Conservation (phyloP, 78 protist genomes). For the Tieghemostelium lacteum region DNA sequence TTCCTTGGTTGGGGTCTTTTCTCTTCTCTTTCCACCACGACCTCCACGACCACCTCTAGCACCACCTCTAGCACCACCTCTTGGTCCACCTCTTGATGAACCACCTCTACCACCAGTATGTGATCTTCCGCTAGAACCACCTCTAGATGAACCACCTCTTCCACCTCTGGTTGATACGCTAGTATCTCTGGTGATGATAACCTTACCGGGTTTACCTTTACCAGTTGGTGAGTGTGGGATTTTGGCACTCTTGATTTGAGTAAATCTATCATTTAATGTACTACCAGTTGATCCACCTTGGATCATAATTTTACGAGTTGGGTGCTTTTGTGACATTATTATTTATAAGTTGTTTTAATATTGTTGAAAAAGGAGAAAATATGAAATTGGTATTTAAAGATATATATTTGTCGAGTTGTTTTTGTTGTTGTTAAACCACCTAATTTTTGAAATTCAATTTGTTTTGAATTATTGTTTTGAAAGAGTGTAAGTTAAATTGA, state of each 20-base stretch:
- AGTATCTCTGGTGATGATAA: slow-evolving; percentile 3
- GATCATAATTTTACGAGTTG: slow-evolving; percentile 31
- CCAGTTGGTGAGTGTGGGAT: not conserved
- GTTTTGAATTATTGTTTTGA: no score
- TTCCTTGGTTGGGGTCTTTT: slow-evolving; percentile 68
- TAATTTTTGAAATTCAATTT: no score
- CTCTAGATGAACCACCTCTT: slow-evolving; percentile 5
- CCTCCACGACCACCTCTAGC: slow-evolving; percentile 47
- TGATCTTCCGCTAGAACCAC: slow-evolving; percentile 1
- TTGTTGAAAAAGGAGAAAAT: not conserved
- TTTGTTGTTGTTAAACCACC: no score
- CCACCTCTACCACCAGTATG: slow-evolving; percentile 59
- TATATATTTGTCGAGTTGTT: no score
- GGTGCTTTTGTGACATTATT: not conserved
- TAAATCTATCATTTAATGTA: slow-evolving; percentile 65
- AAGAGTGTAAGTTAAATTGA: no score
- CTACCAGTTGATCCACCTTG: slow-evolving; percentile 1
- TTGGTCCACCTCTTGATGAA: not conserved
- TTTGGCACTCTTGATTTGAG: slow-evolving; percentile 46
- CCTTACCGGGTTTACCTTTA: slow-evolving; percentile 26
- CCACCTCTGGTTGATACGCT: not conserved
- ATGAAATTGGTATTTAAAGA: not conserved
- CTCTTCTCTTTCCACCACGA: slow-evolving; percentile 21
- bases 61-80: slow-evolving; percentile 23
- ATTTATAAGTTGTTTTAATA: not conserved